A percentile compares a stretch with the other conserved stretches of the same genome.
phyloP scores from a whole-genome alignment of 1,284 basidiomycete species.

The Vanrija pseudolonga region DNA sequence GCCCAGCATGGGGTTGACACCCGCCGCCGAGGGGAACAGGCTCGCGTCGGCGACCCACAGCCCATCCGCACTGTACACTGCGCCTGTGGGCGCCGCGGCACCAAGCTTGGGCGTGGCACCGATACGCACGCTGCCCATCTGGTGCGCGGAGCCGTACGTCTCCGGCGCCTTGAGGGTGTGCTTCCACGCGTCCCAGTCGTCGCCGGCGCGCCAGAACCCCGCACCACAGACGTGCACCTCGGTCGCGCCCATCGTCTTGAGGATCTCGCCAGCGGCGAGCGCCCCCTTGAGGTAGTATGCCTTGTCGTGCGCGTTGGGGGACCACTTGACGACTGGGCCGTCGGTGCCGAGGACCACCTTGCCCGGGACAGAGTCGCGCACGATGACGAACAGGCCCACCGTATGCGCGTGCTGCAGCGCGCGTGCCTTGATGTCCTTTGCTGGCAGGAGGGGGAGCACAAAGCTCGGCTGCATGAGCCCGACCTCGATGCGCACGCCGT shows the following conservation, averaged over 20 bases:
- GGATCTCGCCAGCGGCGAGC: background rate
- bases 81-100: background rate
- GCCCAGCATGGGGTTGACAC: background rate
- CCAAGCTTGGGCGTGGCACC: background rate
- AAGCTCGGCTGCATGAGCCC: background rate
- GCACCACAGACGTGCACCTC: background rate
- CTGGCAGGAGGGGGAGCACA: background rate
- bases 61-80: background rate
- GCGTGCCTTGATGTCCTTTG: background rate
- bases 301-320: background rate
- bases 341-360: background rate
- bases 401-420: background rate
- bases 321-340: background rate
- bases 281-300: background rate
- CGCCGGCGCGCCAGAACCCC: background rate
- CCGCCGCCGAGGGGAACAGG: background rate
- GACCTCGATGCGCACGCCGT: background rate
- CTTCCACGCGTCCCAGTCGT: background rate
- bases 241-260: background rate
- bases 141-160: background rate
- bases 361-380: background rate
- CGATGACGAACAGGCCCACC: background rate
- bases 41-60: background rate
- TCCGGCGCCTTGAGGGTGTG: background rate
- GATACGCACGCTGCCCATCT: background rate